phyloP scores from a whole-genome alignment of 257 asterid species.

The Apocynum venetum region DNA sequence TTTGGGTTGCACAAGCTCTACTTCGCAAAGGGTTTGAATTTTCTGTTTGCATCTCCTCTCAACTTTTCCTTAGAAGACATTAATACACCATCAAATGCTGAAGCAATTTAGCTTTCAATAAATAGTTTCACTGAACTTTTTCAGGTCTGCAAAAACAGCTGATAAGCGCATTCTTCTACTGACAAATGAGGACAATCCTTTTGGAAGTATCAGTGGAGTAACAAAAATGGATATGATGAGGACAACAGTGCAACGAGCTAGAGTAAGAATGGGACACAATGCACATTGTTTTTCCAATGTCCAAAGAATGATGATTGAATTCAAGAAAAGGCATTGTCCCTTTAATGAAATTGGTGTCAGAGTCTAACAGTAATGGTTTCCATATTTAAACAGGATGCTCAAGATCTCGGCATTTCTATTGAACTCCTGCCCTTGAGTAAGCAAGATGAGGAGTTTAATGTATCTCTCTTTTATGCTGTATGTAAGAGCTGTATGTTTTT shows the following conservation, averaged over 20 bases:
- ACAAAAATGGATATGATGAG: slow-evolving; percentile 89
- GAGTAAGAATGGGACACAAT: slow-evolving; percentile 38
- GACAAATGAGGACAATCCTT: slow-evolving; percentile 98
- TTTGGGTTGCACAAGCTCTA: slow-evolving; percentile 95
- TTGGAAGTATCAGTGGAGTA: slow-evolving; percentile 75
- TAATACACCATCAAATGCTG: slow-evolving; percentile 9
- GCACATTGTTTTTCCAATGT: neutral
- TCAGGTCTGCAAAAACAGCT: slow-evolving; percentile 77
- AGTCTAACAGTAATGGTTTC: slow-evolving; percentile 1
- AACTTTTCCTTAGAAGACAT: slow-evolving; percentile 11
- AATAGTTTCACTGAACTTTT: slow-evolving; percentile 17
- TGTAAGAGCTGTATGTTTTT: slow-evolving; percentile 25
- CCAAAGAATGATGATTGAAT: neutral
- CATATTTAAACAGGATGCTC: slow-evolving; percentile 71
- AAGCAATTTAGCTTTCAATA: slow-evolving; percentile 13
- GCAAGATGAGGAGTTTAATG: slow-evolving; percentile 71
- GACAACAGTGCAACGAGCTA: slow-evolving; percentile 92
- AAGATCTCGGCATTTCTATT: slow-evolving; percentile 85
- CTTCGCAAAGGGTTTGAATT: slow-evolving; percentile 80
- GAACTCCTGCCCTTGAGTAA: slow-evolving; percentile 86
- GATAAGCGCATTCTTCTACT: slow-evolving; percentile 80
- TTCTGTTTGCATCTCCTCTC: slow-evolving; percentile 11
- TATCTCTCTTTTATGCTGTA: slow-evolving; percentile 82
- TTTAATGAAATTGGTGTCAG: neutral
- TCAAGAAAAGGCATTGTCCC: neutral